Conservation (phyloP, 192 early-diverging fungal genomes). For the Gryganskiella cystojenkinii region DNA sequence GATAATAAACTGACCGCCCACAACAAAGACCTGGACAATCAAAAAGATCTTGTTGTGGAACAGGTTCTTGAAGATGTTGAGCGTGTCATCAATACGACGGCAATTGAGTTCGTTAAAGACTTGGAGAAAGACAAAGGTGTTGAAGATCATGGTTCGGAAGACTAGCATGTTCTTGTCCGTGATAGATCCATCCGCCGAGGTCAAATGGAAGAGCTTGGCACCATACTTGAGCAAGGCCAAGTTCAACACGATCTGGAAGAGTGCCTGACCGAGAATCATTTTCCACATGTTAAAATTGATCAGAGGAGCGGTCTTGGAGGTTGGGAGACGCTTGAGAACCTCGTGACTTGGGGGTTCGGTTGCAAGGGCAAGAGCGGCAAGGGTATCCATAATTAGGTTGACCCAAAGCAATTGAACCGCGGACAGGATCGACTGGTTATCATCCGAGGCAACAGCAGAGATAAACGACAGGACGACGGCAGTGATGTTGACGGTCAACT, state of each 20-base stretch:
- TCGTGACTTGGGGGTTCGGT: slow-evolving; percentile 91
- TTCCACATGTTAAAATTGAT: slow-evolving; percentile 92
- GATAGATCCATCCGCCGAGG: slow-evolving; percentile 17
- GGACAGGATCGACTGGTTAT: slow-evolving; percentile 77
- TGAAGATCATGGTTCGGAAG: slow-evolving; percentile 87
- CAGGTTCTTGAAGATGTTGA: slow-evolving; percentile 91
- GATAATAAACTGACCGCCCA: slow-evolving; percentile 83
- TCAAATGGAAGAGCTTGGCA: slow-evolving; percentile 67
- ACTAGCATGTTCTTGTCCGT: slow-evolving; percentile 47
- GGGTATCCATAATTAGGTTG: slow-evolving; percentile 94
- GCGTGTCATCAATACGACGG: slow-evolving; percentile 76
- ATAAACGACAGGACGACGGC: slow-evolving; percentile 78
- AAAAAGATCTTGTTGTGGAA: slow-evolving; percentile 82
- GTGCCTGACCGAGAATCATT: slow-evolving; percentile 88
- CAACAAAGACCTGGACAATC: slow-evolving; percentile 75
- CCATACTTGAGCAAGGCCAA: slow-evolving; percentile 69
- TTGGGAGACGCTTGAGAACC: slow-evolving; percentile 81
- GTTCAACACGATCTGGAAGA: slow-evolving; percentile 88
- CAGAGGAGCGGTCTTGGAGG: slow-evolving; percentile 76
- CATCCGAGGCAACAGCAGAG: slow-evolving; percentile 70
- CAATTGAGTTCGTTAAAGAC: slow-evolving; percentile 96
- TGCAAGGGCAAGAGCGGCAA: slow-evolving; percentile 89
- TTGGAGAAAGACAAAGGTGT: slow-evolving; percentile 93
- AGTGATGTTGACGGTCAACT: slow-evolving; percentile 83
- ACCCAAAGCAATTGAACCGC: slow-evolving; percentile 95